phyloP scores from a whole-genome alignment of 2,329 filamentous ascomycete species.

The Colletotrichum sp. region DNA sequence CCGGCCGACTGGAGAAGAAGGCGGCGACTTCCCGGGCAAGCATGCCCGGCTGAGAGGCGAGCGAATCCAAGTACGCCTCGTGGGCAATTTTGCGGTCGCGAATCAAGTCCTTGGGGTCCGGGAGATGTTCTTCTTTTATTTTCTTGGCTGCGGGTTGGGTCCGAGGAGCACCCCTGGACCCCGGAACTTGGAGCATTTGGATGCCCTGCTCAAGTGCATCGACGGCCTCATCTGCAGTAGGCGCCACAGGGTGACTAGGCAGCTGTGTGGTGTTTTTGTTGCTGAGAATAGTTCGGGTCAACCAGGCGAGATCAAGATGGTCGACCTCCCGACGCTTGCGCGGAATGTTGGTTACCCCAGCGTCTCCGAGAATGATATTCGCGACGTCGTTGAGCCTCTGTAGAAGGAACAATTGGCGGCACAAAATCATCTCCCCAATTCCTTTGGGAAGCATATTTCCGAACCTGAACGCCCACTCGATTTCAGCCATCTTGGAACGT shows the following conservation, averaged over 20 bases:
- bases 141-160: not conserved
- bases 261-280: too few relatives aligned
- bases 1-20: constrained; percentile 42
- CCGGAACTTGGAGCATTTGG: constrained; percentile 1
- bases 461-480: constrained; percentile 24
- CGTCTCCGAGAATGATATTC: constrained; percentile 44
- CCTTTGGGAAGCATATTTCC: constrained; percentile 30
- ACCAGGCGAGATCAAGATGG: not conserved
- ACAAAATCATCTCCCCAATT: constrained; percentile 39
- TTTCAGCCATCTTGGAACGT: constrained; percentile 23
- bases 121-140: constrained; percentile 30
- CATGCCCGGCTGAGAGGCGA: constrained; percentile 34
- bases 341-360: constrained; percentile 27
- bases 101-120: constrained; percentile 32
- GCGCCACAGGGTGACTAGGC: constrained; percentile 32
- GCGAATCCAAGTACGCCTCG: constrained; percentile 37
- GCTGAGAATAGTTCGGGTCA: not conserved
- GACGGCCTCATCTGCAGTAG: constrained; percentile 27
- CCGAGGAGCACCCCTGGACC: too few relatives aligned
- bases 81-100: constrained; percentile 35
- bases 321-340: too few relatives aligned
- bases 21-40: constrained; percentile 36
- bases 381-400: constrained; percentile 44
- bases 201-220: constrained; percentile 33
- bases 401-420: constrained; percentile 40